Conservation (phyloP, 2,329 filamentous ascomycete species). For the Aspergillus costaricaensis region DNA sequence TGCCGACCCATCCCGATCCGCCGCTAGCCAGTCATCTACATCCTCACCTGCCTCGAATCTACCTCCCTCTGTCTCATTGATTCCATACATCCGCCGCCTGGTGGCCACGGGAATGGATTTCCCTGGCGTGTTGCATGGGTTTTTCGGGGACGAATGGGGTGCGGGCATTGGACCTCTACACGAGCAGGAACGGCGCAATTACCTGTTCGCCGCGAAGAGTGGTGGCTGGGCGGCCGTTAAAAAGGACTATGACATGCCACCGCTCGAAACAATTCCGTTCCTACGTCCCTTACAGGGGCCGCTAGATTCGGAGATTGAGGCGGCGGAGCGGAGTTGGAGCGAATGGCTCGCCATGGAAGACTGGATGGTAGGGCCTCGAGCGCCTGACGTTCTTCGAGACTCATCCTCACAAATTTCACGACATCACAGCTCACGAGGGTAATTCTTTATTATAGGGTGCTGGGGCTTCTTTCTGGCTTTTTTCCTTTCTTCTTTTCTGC, state of each 20-base stretch:
- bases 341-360: conserved; percentile 97
- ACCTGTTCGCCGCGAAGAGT: conserved; percentile 92
- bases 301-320: conserved; percentile 75
- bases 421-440: conserved; percentile 35
- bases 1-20: conserved; percentile 25
- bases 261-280: conserved; percentile 83
- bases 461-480: background rate
- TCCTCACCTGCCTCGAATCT: conserved; percentile 40
- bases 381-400: conserved; percentile 54
- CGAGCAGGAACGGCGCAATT: conserved; percentile 89
- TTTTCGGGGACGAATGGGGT: conserved; percentile 93
- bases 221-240: conserved; percentile 88
- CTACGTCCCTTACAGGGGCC: conserved; percentile 77
- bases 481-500: background rate
- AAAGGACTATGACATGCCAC: conserved; percentile 82
- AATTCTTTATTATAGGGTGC: conserved; percentile 1
- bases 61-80: conserved; percentile 62
- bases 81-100: conserved; percentile 87
- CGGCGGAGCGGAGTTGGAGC: conserved; percentile 84
- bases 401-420: conserved; percentile 40
- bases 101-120: conserved; percentile 91
- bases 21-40: conserved; percentile 44
- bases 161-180: conserved; percentile 78
- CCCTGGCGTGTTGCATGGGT: conserved; percentile 82
- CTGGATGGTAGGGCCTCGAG: conserved; percentile 92